Evolutionary conservation across 805 yeast species (phyloP), one percentile per base, ranked within the genome.

Genomic region (Kuraishia cidri): DNA sequence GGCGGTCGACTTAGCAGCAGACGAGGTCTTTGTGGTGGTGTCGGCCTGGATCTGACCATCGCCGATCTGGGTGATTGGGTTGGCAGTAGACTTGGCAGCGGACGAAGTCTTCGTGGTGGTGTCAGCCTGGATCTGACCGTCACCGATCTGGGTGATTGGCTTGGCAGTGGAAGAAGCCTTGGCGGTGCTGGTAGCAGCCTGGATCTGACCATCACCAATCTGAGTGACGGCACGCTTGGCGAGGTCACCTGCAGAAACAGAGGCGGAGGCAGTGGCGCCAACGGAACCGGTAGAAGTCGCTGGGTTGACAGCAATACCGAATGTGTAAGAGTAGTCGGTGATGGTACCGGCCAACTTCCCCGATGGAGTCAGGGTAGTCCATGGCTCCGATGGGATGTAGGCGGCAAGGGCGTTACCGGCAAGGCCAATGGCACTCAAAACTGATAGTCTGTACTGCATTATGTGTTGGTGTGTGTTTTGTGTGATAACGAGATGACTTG

Each of bases 281-380:
- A n/a, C n/a, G n/a, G n/a, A n/a, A n/a, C n/a, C n/a, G n/a, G n/a
- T n/a, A n/a, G n/a, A n/a, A 21, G 63, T 60, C 38, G 71, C 37
- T 38, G 80, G 71, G 41, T 64, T 58, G 41, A 80, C 74, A 38
- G 80, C 81, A 47, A 80, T 79, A 61, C 88, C 90, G 47, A 80
- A 80, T 31, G 68, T 50, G 31, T 60, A 54, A 26, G 70, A 38
- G 66, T 70, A 71, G 45, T 73, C 73, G 30, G 83, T 72, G 32
- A 66, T 44, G 39, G 75, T 79, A 47, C 75, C 75, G 8, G 72
- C 43, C 38, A 66, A 65, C 30, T 67, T 48, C 30, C 69, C 71
- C 26, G 55, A 36, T 44, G 92, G 88, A 24, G 87, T 79, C 55
- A 81, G 66, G 35, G 86, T 76, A 34, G 80, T 56, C 82, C 82